Conservation (phyloP, 108 stramenopile genomes). For the Pseudonitzschia delicatissima region DNA sequence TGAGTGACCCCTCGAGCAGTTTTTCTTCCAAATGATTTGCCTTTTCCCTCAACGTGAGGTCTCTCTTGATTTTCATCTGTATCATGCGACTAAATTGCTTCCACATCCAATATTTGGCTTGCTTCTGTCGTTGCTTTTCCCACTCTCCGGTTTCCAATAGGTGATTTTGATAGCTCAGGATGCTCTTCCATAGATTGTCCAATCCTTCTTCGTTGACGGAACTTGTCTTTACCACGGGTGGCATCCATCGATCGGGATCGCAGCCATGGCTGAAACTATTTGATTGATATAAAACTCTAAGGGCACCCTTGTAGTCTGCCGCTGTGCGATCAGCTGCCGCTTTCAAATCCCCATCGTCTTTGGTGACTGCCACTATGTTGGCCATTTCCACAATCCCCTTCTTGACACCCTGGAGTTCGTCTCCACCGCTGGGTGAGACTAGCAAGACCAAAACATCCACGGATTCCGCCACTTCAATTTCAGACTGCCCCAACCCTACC, state of each 20-base stretch:
- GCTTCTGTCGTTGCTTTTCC: slow-evolving; percentile 44
- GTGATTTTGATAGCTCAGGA: slow-evolving; percentile 38
- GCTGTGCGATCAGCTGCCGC: slow-evolving; percentile 62
- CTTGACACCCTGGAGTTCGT: slow-evolving; percentile 93
- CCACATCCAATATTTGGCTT: slow-evolving; percentile 83
- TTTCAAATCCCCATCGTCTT: slow-evolving; percentile 90
- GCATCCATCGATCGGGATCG: slow-evolving; percentile 17
- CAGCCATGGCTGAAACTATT: background rate
- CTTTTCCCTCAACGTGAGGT: slow-evolving; percentile 28
- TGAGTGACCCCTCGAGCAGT: slow-evolving; percentile 42
- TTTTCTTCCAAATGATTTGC: slow-evolving; percentile 36
- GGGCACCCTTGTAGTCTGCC: slow-evolving; percentile 69
- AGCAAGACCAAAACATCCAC: slow-evolving; percentile 92
- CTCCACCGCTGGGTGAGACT: slow-evolving; percentile 94
- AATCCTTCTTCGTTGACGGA: slow-evolving; percentile 56
- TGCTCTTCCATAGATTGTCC: slow-evolving; percentile 53
- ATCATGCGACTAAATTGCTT: slow-evolving; percentile 44
- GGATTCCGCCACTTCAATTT: slow-evolving; percentile 84
- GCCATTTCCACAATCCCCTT: slow-evolving; percentile 98
- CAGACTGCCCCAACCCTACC: slow-evolving; percentile 96
- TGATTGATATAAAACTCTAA: slow-evolving; percentile 41
- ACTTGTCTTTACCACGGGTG: slow-evolving; percentile 64
- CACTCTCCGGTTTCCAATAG: slow-evolving; percentile 41
- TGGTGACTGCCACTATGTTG: slow-evolving; percentile 92
- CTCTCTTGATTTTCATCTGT: slow-evolving; percentile 31